Evolutionary conservation across 306 rosid genomes (phyloP), one percentile per base, ranked within the genome.

Genomic region (Lablab purpureus): DNA sequence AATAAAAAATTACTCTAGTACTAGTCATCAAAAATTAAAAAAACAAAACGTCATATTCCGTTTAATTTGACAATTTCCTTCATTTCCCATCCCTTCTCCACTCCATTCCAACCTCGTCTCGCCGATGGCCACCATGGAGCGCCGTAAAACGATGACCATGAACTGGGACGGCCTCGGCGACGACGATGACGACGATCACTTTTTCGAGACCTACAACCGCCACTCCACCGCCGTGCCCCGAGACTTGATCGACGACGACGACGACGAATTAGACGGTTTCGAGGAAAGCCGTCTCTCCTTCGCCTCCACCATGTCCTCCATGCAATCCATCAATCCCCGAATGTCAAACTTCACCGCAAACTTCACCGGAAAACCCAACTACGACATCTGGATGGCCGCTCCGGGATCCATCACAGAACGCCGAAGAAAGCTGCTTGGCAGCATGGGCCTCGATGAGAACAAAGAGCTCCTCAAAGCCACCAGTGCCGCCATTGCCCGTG

Each of bases 351-450:
- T 67, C 21, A 21, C 54, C 32, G 12, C 75, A 2, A 60, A 60
- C 43, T 60, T 60, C 67, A 60, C 74, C 0, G 1, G 36, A 13
- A 14, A 1, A 10, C 86, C 84, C 3, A 81, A 92, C 71, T 92
- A 94, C 22, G 85, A 92, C 69, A 36, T 92, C 18, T 94, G 97
- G 98, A 92, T 90, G 94, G 86, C 88, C 1, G 81, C 91, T 0
- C 98, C 94, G 0, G 92, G 90, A 15, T 92, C 96, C 9, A 89
- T 94, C 28, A 81, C 80, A 0, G 94, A 90, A 12, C 89, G 98
- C 2, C 67, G 97, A 10, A 66, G 60, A 18, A 80, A 79, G 10
- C 77, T 94, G 62, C 85, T 94, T 0, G 88, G 87, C 2, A 92
- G 90, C 49, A 91, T 93, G 97, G 93, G 97, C 10, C 77, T 93